Evolutionary conservation across 2,329 filamentous ascomycete species (phyloP).

Genomic region (Dothideomycetes sp.): DNA sequence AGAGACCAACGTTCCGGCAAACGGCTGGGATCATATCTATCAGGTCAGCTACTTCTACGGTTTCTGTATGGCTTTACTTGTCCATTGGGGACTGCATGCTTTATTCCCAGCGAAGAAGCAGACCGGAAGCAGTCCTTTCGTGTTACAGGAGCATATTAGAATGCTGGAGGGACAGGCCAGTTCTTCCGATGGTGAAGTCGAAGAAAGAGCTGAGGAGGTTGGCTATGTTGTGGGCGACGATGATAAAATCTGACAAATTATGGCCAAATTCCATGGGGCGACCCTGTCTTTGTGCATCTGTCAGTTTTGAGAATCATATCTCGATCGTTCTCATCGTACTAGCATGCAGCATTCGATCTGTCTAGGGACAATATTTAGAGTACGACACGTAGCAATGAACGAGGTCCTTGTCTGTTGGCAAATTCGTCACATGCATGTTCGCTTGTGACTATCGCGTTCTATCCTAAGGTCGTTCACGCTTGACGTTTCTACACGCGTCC

Average conservation of each 20-base stretch:
- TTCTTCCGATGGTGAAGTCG: too few relatives aligned
- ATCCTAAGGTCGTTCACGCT: too few relatives aligned
- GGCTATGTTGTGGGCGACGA: not conserved
- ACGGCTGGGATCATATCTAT: not conserved
- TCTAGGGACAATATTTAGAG: too few relatives aligned
- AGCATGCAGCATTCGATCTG: too few relatives aligned
- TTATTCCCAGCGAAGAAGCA: not conserved
- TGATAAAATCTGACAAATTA: too few relatives aligned
- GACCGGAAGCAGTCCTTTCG: not conserved
- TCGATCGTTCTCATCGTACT: too few relatives aligned
- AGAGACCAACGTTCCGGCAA: not conserved
- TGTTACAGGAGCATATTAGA: not conserved
- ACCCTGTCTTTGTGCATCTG: too few relatives aligned
- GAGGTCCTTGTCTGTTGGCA: not conserved
- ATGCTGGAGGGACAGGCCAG: too few relatives aligned
- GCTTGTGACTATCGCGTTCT: not conserved
- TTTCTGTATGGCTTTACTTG: not conserved
- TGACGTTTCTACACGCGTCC: too few relatives aligned
- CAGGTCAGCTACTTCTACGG: not conserved
- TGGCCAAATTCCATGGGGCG: too few relatives aligned
- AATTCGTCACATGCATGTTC: not conserved
- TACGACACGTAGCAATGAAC: too few relatives aligned
- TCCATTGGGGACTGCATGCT: not conserved
- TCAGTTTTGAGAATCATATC: too few relatives aligned
- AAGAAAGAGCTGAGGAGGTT: not conserved